These are phyloP conservation scores for Globisporangium irregulare DNA, from an alignment of 352 stramenopile species.

Conservation along the genomic window DNA sequence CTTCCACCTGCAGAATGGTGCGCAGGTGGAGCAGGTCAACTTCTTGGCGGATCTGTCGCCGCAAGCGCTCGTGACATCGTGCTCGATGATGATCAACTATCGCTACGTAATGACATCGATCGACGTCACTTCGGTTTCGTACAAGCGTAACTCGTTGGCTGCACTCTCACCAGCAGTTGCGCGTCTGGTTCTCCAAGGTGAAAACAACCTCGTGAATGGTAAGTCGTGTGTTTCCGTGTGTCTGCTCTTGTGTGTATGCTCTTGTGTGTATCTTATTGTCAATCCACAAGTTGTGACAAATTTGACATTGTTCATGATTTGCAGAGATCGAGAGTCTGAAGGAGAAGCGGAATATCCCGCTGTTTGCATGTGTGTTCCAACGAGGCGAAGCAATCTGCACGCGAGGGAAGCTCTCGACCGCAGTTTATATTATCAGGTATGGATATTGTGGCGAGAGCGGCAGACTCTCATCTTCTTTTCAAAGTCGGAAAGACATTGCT, in stretches of 20 bases:
- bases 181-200: constrained; percentile 51
- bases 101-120: constrained; percentile 84
- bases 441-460: not conserved
- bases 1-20: constrained; percentile 84
- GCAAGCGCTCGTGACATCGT: constrained; percentile 37
- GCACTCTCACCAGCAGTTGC: constrained; percentile 56
- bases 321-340: constrained; percentile 49
- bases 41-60: constrained; percentile 68
- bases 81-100: constrained; percentile 88
- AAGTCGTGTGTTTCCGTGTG: not conserved
- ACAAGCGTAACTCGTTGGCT: constrained; percentile 69
- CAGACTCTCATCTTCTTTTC: not conserved
- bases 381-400: constrained; percentile 63
- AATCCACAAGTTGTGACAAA: not conserved
- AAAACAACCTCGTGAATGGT: constrained; percentile 68
- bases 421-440: constrained; percentile 82
- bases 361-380: constrained; percentile 70
- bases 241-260: not conserved
- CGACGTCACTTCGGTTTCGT: constrained; percentile 71
- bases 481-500: not conserved
- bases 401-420: constrained; percentile 57
- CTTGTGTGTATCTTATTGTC: not conserved
- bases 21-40: constrained; percentile 84
- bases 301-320: constrained; percentile 3
- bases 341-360: constrained; percentile 48